Evolutionary conservation across 495 filamentous ascomycete species (phyloP).

Genomic region (Lasiosphaeria miniovina): DNA sequence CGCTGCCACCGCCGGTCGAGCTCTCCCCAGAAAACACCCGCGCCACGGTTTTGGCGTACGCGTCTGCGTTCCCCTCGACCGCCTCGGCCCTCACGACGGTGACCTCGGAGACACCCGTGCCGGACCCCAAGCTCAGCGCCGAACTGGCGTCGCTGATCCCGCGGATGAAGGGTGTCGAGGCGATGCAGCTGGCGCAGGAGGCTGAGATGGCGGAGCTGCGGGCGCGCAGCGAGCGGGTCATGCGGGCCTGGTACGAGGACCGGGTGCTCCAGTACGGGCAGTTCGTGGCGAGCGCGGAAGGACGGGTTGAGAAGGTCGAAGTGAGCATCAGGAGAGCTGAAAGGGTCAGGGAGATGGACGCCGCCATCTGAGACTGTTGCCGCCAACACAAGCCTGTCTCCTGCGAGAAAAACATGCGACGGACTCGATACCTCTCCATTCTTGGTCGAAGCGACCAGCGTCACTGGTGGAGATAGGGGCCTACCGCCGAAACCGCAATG

Average conservation of each 20-base stretch:
- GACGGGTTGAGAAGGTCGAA: conserved; percentile 64
- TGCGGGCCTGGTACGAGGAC: conserved; percentile 79
- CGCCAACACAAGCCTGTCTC: too few species aligned
- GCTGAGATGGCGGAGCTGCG: conserved; percentile 68
- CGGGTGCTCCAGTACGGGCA: conserved; percentile 65
- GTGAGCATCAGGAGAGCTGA: conserved; percentile 59
- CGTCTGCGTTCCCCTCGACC: conserved; percentile 69
- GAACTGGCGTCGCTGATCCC: conserved; percentile 67
- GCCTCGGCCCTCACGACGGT: conserved; percentile 78
- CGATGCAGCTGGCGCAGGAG: conserved; percentile 67
- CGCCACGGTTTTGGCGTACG: conserved; percentile 72
- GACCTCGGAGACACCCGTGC: conserved; percentile 67
- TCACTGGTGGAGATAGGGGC: too few species aligned
- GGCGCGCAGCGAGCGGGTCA: conserved; percentile 64
- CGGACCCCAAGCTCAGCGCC: conserved; percentile 63
- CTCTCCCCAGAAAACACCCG: conserved; percentile 46
- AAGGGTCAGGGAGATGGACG: conserved; percentile 29
- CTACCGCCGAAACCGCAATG: too few species aligned
- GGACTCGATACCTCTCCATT: too few species aligned
- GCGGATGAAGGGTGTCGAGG: conserved; percentile 63
- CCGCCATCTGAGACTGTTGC: conserved; percentile 5
- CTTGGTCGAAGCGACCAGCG: too few species aligned
- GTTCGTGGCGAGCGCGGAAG: conserved; percentile 73
- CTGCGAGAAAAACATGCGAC: too few species aligned
- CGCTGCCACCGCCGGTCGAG: conserved; percentile 34